Evolutionary conservation across 306 rosid species (phyloP).

Genomic region (Sicyos edulis): DNA sequence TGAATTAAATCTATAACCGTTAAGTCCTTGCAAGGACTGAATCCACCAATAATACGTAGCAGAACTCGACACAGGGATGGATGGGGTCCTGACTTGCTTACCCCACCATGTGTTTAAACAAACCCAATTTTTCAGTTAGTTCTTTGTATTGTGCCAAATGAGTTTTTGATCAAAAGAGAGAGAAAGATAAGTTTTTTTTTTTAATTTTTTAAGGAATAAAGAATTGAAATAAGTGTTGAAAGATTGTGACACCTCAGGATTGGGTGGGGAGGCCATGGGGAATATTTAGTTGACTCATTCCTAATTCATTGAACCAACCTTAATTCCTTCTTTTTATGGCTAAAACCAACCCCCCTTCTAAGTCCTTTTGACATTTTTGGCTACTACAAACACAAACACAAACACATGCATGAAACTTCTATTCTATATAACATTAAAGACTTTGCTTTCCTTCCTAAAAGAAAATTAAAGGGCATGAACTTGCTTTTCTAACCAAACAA

Average conservation of each 20-base stretch:
- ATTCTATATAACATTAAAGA: too few relatives aligned
- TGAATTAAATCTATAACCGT: not conserved
- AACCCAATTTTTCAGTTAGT: not conserved
- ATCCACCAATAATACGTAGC: not conserved
- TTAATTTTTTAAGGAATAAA: not conserved
- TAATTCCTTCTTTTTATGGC: not conserved
- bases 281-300: slow-evolving; percentile 1
- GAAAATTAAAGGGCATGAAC: too few relatives aligned
- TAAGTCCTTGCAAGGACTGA: not conserved
- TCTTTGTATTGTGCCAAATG: not conserved
- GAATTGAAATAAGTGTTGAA: not conserved
- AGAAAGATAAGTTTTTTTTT: not conserved
- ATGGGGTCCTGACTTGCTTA: not conserved
- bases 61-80: not conserved
- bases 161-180: not conserved
- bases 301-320: slow-evolving; percentile 7
- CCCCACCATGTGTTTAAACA: not conserved
- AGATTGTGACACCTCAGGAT: not conserved
- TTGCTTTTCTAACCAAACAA: not conserved
- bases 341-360: not conserved
- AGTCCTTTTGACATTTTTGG: not conserved
- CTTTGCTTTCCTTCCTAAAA: too few relatives aligned
- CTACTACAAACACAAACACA: not conserved
- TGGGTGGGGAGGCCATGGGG: not conserved
- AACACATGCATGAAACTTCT: not conserved